Conservation (phyloP, 2,329 filamentous ascomycete genomes). For the Phaeosphaeria sp. region DNA sequence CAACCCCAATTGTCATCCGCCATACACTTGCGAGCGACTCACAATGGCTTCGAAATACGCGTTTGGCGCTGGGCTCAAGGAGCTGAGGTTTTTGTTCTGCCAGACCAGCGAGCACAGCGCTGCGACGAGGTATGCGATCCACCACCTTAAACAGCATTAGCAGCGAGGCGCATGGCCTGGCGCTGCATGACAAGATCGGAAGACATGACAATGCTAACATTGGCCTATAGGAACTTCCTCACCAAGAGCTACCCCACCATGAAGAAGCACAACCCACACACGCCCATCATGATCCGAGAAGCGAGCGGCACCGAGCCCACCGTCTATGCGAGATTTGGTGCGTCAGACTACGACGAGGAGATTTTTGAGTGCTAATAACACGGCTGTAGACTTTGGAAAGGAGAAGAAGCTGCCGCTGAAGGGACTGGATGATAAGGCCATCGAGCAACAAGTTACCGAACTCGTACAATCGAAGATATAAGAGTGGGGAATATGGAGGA, state of each 20-base stretch:
- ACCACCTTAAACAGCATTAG: background rate
- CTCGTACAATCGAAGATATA: conserved; percentile 60
- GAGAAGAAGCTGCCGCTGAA: conserved; percentile 70
- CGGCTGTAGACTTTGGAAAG: conserved; percentile 65
- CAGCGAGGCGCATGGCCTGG: background rate
- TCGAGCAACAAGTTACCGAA: conserved; percentile 70
- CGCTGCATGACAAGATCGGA: background rate
- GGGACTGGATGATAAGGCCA: conserved; percentile 74
- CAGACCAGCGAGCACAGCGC: conserved; percentile 92
- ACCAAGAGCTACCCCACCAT: conserved; percentile 93
- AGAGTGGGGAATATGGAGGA: background rate
- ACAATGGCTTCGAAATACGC: conserved; percentile 92
- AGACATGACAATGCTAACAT: conserved; percentile 3
- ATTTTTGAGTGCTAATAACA: background rate
- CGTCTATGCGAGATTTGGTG: conserved; percentile 93
- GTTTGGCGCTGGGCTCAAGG: conserved; percentile 87
- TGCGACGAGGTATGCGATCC: conserved; percentile 73
- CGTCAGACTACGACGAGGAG: conserved; percentile 31
- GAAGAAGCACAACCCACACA: conserved; percentile 98
- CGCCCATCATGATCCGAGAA: conserved; percentile 93
- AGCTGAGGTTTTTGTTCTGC: conserved; percentile 97
- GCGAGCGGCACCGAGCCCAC: conserved; percentile 82
- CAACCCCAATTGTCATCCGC: conserved; percentile 23
- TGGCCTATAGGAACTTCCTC: conserved; percentile 77
- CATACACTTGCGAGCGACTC: conserved; percentile 13